These are phyloP conservation scores for Begonia peltatifolia DNA, from an alignment of 306 rosid species.

Conservation along the genomic window DNA sequence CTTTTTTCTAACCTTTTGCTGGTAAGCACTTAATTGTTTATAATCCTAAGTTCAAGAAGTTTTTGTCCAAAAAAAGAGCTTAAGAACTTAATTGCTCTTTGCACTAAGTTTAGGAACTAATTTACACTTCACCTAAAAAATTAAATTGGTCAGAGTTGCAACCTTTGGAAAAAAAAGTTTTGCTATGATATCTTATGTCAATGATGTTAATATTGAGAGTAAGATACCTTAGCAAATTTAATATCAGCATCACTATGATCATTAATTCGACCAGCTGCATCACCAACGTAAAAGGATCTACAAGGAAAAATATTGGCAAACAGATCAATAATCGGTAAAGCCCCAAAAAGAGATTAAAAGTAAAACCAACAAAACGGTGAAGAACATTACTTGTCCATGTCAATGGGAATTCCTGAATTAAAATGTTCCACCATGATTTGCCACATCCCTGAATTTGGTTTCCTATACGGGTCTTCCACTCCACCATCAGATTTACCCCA, in stretches of 20 bases:
- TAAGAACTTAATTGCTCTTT: too few species aligned
- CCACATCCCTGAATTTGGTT: slow-evolving; percentile 94
- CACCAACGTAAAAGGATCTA: slow-evolving; percentile 91
- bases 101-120: too few species aligned
- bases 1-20: too few species aligned
- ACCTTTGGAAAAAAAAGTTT: too few species aligned
- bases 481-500: slow-evolving; percentile 19
- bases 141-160: too few species aligned
- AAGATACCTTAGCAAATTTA: slow-evolving; percentile 65
- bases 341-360: neutral
- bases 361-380: slow-evolving; percentile 13
- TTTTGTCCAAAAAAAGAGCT: too few species aligned
- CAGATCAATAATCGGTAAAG: too few species aligned
- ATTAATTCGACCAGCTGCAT: slow-evolving; percentile 75
- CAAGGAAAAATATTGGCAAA: slow-evolving; percentile 5
- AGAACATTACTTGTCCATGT: slow-evolving; percentile 51
- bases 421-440: slow-evolving; percentile 64
- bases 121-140: too few species aligned
- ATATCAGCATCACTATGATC: slow-evolving; percentile 93
- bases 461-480: slow-evolving; percentile 64
- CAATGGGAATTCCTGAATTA: slow-evolving; percentile 66
- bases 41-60: too few species aligned
- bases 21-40: too few species aligned
- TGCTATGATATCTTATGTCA: too few species aligned
- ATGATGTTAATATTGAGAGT: neutral